Evolutionary conservation across 768 basidiomycete genomes (phyloP), one percentile per base, ranked within the genome.

Genomic region (Suillus plorans): DNA sequence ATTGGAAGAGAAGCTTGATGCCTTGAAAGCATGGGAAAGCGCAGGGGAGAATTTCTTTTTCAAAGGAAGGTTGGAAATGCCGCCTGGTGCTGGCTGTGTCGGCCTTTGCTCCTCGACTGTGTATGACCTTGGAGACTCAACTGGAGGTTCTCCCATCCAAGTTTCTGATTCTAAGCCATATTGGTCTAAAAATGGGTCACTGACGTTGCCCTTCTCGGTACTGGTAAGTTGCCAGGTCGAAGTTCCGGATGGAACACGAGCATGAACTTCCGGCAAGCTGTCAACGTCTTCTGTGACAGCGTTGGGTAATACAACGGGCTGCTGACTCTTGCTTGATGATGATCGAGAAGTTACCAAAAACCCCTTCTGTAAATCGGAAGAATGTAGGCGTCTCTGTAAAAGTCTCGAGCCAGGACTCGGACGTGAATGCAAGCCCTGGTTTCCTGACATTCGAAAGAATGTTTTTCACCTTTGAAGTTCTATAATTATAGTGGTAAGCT

Each of bases 281-380:
- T 6, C 25, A 28, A 18, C 2, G 39, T 28, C 39, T 59, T 59
- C 39, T 9, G 39, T 28, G 25, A 41, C 57, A 8, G 16, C 28
- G 25, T 41, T 20, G 25, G 58, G 22, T 7, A 22, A 59, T 59
- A 14, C 3, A 6, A 42, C 39, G 53, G 20, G 34, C 34, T 55
- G 53, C 31, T 36, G 53, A 28, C 41, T 59, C 41, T 42, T 59
- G 39, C 41, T 42, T 28, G 58, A 59, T 13, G 58, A 59, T 28
- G 41, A 52, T 69, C 72, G 8, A 67, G 73, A 60, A 71, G 72
- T 20, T 70, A 53, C 20, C 31, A 62, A 22, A 59, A 53, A 62
- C 6, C 8, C 34, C 69, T 66, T 28, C 69, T 70, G 5, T 69
- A 68, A 67, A 47, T 41, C 39, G 39, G 57, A 39, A 28, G 57